Base-by-base conservation (phyloP, 768 basidiomycete genomes). In the Rubroboletus pulcherrimus region DNA sequence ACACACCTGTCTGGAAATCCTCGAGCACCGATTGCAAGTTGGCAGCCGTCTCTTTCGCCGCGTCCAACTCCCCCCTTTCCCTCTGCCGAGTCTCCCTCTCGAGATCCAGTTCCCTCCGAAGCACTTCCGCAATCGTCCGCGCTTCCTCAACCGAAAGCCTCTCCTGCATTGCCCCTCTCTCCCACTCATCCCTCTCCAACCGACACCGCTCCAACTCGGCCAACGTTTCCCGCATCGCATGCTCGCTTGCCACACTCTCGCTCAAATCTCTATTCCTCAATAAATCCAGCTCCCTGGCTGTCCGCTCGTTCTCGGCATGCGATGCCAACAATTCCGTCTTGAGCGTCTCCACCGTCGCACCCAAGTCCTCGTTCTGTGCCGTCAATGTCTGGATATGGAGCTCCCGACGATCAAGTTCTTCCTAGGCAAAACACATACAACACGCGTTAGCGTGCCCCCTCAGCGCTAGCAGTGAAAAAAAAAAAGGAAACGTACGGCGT, bases 381-480 rank as follows among this genome's bases (percentile, higher is more conserved):
- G 82, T 85, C 29, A 99, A 74, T 56, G 86, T 83, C 55, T 89
- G 89, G 34, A 97, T 81, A 35, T 87, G 79, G 62, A 90, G 86
- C 67, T 94, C 94, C 58, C 92, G 81, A 59, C 93, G 81, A 78
- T 98, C 97, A 41, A 99, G 87, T 80, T 98, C 97, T 85, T 98
- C 97, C 96, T 99, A 77, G 53, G 62, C 66, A 62, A 7, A 19
- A 33, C 37, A 19, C 24, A 49, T 8, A 35, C 12, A 21, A 30
- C 11, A n/a, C 19, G 37, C 12, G 45, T 41, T 29, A 33, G 53
- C 26, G 38, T 21, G 37, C 7, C 38, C 5, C 29, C 5, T 14
- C n/a, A 11, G n/a, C 17, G 40, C 15, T 33, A 6, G 5, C 21
- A 7, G 44, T 24, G 51, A 15, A 46, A 33, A 43, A 17, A 24